Evolutionary conservation across 345 rosid species (phyloP), one percentile per base, ranked within the genome.

Genomic region (Sisymbrium irio): DNA sequence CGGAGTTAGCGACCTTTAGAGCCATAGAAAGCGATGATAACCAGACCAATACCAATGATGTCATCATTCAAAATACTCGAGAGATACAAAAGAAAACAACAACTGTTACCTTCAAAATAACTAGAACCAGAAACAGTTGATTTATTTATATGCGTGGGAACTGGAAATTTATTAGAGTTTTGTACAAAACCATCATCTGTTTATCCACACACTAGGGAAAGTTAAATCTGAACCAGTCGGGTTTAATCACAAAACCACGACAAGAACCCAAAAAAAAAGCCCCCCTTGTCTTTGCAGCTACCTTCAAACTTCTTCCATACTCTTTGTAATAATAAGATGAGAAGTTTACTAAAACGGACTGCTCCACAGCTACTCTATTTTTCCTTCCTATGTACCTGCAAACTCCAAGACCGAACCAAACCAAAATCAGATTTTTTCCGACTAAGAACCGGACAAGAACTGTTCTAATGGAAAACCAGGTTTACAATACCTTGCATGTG

Each of bases 241-340:
- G 66, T 75, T 75, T 2, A 67, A 61, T 61, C 40, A 53, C 50
- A 17, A 60, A 62, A 76, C 75, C 79, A 62, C 64, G 75, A 69
- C 70, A 76, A 76, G 70, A 64, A 46, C 59, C 74, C 12, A 53
- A 75, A 36, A 42, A 36, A 14, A 59, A 11, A 50, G 30, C 15
- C 41, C 78, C 74, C 79, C 7, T 67, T 62, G 41, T 54, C 69
- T 50, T 33, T 59, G 40, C 42, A 45, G 55, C 69, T 41, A 67
- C 40, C 65, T 76, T 69, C 65, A 39, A 70, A 76, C 79, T 56
- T 76, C 79, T 55, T 69, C 79, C 71, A 76, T 69, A 56, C 79
- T 76, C 56, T 7, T 56, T 60, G 51, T 62, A 76, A 70, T 62
- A 76, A 37, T 35, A 69, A 76, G 79, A 69, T 69, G 75, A 62